Conservation (phyloP, 805 yeast genomes). For the Candida nonsorbophila region DNA sequence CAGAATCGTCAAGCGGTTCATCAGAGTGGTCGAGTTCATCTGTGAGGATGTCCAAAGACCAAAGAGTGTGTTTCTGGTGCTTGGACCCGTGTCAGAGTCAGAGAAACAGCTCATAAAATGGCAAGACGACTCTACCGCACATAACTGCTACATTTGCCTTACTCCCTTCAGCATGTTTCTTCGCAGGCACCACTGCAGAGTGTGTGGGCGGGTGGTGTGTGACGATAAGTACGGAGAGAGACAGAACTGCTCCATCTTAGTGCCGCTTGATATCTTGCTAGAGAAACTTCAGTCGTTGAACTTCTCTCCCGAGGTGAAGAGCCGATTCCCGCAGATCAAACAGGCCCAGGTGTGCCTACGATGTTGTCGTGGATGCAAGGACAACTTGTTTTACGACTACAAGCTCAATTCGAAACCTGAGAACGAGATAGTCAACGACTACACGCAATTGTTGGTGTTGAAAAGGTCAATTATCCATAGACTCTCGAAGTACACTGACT, state of each 20-base stretch:
- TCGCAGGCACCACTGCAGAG: constrained; percentile 86
- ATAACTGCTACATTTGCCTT: constrained; percentile 61
- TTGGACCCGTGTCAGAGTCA: constrained; percentile 1
- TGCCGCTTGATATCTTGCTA: constrained; percentile 45
- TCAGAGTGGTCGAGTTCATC: constrained; percentile 35
- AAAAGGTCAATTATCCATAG: constrained; percentile 6
- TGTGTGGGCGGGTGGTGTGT: constrained; percentile 83
- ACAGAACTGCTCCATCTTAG: constrained; percentile 63
- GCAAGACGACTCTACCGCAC: constrained; percentile 43
- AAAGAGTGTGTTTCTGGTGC: constrained; percentile 1
- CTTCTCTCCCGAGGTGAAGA: constrained; percentile 19
- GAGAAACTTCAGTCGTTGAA: constrained; percentile 33
- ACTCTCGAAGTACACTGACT: constrained; percentile 5
- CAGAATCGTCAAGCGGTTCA: constrained; percentile 52
- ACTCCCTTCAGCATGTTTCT: constrained; percentile 49
- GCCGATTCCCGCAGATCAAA: no score
- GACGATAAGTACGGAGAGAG: constrained; percentile 47
- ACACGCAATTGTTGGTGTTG: constrained; percentile 5
- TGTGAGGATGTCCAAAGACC: constrained; percentile 10
- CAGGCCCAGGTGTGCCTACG: constrained; percentile 39
- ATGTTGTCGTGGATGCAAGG: constrained; percentile 64
- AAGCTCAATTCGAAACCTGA: constrained; percentile 11
- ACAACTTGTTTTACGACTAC: constrained; percentile 51
- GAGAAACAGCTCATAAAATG: constrained; percentile 37
- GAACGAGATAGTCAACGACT: constrained; percentile 5